These are phyloP conservation scores for Ophiocordyceps camponoti-saundersi DNA, from an alignment of 2,329 filamentous ascomycete genomes.

Conservation along the genomic window DNA sequence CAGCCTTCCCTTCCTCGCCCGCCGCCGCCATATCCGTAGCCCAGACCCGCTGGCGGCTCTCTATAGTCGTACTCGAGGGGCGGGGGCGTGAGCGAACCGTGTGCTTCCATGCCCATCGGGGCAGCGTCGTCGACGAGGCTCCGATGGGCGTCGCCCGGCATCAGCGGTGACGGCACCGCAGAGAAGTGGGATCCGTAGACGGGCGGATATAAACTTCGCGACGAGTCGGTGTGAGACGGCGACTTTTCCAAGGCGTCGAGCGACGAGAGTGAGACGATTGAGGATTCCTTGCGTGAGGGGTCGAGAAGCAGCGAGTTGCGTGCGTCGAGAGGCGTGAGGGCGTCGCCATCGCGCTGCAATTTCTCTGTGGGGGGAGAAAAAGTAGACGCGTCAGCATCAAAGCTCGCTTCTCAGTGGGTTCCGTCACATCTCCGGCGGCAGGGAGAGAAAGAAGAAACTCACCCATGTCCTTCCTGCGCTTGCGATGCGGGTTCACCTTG, in stretches of 20 bases:
- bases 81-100: neutral
- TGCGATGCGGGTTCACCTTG: conserved; percentile 80
- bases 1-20: too few species aligned
- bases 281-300: conserved; percentile 16
- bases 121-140: conserved; percentile 22
- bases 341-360: conserved; percentile 58
- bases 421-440: neutral
- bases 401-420: too few species aligned
- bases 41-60: too few species aligned
- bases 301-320: conserved; percentile 73
- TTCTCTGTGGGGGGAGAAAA: conserved; percentile 40
- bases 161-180: conserved; percentile 12
- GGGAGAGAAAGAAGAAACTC: conserved; percentile 23
- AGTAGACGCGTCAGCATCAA: too few species aligned
- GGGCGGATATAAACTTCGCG: too few species aligned
- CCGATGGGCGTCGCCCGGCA: conserved; percentile 13
- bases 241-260: conserved; percentile 17
- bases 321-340: conserved; percentile 71
- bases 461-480: conserved; percentile 79
- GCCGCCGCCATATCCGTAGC: too few species aligned
- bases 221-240: conserved; percentile 3
- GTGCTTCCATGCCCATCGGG: conserved; percentile 16
- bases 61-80: neutral
- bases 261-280: conserved; percentile 21
- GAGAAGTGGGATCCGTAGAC: too few species aligned